Conservation (phyloP, 2,329 filamentous ascomycete genomes). For the Scedosporium apiospermum region DNA sequence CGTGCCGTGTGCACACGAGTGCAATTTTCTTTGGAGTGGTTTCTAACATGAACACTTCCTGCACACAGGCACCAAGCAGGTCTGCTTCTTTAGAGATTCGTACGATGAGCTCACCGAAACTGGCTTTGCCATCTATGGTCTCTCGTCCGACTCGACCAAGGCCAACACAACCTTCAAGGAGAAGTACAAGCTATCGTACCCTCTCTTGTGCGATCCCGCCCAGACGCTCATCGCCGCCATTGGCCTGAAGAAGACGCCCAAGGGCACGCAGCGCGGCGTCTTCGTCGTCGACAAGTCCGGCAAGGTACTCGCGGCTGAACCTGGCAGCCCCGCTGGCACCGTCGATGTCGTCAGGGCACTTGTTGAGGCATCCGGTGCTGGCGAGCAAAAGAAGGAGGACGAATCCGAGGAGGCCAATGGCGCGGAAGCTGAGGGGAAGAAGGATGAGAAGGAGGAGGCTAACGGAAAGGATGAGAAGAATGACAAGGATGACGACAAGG, state of each 20-base stretch:
- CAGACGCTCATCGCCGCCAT: slow-evolving; percentile 72
- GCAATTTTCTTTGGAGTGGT: too few relatives aligned
- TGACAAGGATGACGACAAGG: slow-evolving; percentile 8
- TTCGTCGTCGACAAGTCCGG: slow-evolving; percentile 78
- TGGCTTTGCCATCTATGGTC: slow-evolving; percentile 80
- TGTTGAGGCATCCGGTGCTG: slow-evolving; percentile 36
- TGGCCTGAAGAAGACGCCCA: slow-evolving; percentile 78
- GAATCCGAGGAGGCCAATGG: slow-evolving; percentile 7
- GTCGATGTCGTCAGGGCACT: slow-evolving; percentile 67
- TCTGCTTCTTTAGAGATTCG: slow-evolving; percentile 82
- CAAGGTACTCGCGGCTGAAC: slow-evolving; percentile 65
- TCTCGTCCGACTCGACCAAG: slow-evolving; percentile 80
- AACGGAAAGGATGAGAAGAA: slow-evolving; percentile 11
- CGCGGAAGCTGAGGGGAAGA: slow-evolving; percentile 2
- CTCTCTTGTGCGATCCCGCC: slow-evolving; percentile 73
- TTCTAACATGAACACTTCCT: too few relatives aligned
- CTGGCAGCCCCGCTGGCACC: slow-evolving; percentile 70
- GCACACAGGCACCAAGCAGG: slow-evolving; percentile 78
- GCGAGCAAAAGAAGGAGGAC: slow-evolving; percentile 16
- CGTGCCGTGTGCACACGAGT: too few relatives aligned
- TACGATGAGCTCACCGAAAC: slow-evolving; percentile 66
- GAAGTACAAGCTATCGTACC: slow-evolving; percentile 83
- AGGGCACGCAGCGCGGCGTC: slow-evolving; percentile 75
- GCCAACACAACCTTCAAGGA: slow-evolving; percentile 88
- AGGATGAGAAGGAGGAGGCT: slow-evolving; percentile 11